Percentiles rank a stretch among this genome's conserved stretches.
Conservation (phyloP, 2,329 filamentous ascomycete species). For the Fusarium sarcochroum region DNA sequence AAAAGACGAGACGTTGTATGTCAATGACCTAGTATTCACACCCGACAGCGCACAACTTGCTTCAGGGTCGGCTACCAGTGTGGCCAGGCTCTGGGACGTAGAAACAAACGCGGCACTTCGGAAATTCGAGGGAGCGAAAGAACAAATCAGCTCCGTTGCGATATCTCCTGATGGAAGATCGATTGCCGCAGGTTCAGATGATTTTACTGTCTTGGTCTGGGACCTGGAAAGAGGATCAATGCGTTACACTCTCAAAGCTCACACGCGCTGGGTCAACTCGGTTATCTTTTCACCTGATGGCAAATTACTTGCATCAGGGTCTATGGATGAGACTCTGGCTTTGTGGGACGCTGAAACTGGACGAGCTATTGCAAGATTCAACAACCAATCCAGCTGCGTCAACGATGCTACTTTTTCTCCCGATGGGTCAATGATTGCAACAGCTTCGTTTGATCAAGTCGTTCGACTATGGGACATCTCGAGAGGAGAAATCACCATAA, state of each 20-base stretch:
- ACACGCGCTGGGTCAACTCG: slow-evolving; percentile 7
- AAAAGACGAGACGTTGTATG: background rate
- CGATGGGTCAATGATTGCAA: background rate
- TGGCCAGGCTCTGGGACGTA: background rate
- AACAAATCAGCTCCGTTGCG: slow-evolving; percentile 10
- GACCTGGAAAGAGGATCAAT: background rate
- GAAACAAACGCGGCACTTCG: background rate
- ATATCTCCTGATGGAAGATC: background rate
- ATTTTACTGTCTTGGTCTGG: slow-evolving; percentile 7
- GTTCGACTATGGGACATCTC: background rate
- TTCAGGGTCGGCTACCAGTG: background rate
- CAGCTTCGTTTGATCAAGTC: background rate
- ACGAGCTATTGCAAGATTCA: background rate
- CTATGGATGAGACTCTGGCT: slow-evolving; percentile 3
- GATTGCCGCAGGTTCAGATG: slow-evolving; percentile 2
- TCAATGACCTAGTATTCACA: background rate
- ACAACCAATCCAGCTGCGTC: slow-evolving; percentile 2
- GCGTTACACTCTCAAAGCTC: background rate
- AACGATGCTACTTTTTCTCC: slow-evolving; percentile 2
- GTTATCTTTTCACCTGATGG: slow-evolving; percentile 1
- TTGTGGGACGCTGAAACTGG: background rate
- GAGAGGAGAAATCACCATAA: background rate
- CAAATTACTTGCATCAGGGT: slow-evolving; percentile 1
- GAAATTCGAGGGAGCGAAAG: background rate
- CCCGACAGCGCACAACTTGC: background rate